Conservation (phyloP, 805 yeast genomes). For the Candida xyloterini region DNA sequence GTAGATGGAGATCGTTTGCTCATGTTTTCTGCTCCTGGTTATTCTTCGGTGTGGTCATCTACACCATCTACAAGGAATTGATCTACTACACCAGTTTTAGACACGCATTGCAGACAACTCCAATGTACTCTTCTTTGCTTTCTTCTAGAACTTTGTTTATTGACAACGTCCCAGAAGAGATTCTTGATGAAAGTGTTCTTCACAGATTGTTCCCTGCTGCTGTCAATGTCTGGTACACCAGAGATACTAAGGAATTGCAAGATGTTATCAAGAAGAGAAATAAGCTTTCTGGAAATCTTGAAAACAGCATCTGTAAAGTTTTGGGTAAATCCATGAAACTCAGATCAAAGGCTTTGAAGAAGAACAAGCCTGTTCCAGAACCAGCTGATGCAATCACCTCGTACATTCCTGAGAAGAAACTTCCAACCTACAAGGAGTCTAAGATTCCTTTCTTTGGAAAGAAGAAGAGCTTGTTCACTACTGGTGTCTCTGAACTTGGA, state of each 20-base stretch:
- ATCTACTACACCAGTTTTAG: slow-evolving; percentile 67
- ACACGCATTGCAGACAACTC: slow-evolving; percentile 72
- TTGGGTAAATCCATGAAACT: slow-evolving; percentile 57
- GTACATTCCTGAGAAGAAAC: slow-evolving; percentile 68
- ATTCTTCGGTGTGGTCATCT: slow-evolving; percentile 63
- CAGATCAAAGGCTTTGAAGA: slow-evolving; percentile 55
- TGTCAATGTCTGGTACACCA: slow-evolving; percentile 57
- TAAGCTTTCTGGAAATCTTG: slow-evolving; percentile 59
- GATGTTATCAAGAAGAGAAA: slow-evolving; percentile 60
- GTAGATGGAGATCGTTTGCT: slow-evolving; percentile 66
- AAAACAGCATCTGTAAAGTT: slow-evolving; percentile 60
- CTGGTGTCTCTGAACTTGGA: slow-evolving; percentile 63
- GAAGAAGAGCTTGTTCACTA: slow-evolving; percentile 81
- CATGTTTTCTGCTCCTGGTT: slow-evolving; percentile 76
- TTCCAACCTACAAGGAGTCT: slow-evolving; percentile 78
- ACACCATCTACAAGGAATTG: slow-evolving; percentile 69
- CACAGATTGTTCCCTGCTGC: slow-evolving; percentile 63
- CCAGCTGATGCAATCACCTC: slow-evolving; percentile 56
- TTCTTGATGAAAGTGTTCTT: slow-evolving; percentile 46
- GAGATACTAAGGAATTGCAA: slow-evolving; percentile 55
- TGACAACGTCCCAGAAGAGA: slow-evolving; percentile 57
- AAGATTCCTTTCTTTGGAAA: slow-evolving; percentile 68
- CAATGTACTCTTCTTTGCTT: slow-evolving; percentile 64
- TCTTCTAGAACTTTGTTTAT: slow-evolving; percentile 72
- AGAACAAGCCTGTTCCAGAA: slow-evolving; percentile 51